phyloP scores from a whole-genome alignment of 495 filamentous ascomycete species.

The Astrothelium subdiscretum region DNA sequence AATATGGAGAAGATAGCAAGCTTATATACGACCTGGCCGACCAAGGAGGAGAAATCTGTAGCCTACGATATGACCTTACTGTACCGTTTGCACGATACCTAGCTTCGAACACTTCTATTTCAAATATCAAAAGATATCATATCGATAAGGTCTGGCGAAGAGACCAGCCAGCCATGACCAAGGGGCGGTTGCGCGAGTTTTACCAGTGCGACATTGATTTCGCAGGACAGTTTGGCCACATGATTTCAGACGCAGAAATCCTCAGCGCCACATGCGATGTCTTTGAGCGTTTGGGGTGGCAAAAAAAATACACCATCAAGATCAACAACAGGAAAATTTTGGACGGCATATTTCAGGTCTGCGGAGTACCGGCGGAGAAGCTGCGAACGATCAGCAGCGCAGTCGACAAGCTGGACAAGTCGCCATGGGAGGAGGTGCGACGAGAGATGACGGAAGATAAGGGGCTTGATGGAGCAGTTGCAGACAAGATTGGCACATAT shows the following conservation, averaged over 20 bases:
- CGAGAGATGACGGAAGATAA: conserved; percentile 93
- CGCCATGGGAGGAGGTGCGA: conserved; percentile 75
- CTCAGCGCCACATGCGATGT: conserved; percentile 74
- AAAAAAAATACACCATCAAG: conserved; percentile 70
- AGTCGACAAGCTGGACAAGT: conserved; percentile 92
- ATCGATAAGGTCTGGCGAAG: conserved; percentile 80
- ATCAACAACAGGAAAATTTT: conserved; percentile 92
- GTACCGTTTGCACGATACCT: conserved; percentile 85
- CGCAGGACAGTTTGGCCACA: conserved; percentile 79
- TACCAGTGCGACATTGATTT: conserved; percentile 98
- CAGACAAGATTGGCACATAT: conserved; percentile 78
- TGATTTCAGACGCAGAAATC: conserved; percentile 94
- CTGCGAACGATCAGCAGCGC: conserved; percentile 78
- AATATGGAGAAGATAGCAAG: conserved; percentile 87
- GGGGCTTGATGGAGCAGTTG: conserved; percentile 58
- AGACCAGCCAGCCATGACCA: conserved; percentile 72
- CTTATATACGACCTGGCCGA: conserved; percentile 82
- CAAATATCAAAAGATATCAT: conserved; percentile 76
- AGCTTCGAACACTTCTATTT: conserved; percentile 65
- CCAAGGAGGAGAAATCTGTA: conserved; percentile 75
- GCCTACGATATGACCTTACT: conserved; percentile 81
- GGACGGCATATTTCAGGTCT: conserved; percentile 83
- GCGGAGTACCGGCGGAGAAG: conserved; percentile 77
- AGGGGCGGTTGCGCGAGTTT: conserved; percentile 91
- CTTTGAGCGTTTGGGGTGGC: conserved; percentile 69